Evolutionary conservation across 257 asterid species (phyloP).

Genomic region (Lavandula angustifolia): DNA sequence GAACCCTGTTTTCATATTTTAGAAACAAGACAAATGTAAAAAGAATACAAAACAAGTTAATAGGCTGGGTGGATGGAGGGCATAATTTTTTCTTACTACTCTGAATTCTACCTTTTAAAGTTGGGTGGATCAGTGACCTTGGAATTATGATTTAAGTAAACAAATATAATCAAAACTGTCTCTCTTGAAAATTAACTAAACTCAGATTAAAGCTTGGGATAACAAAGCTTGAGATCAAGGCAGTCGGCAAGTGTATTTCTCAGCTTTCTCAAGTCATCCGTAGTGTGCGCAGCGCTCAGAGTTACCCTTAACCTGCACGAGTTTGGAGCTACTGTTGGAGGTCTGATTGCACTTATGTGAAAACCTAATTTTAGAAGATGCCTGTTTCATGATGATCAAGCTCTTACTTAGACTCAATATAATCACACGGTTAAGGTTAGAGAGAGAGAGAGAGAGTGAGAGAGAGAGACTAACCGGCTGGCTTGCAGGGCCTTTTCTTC

Average conservation of each 20-base stretch:
- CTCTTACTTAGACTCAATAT: slow-evolving; percentile 30
- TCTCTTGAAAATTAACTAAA: no score
- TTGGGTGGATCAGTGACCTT: no score
- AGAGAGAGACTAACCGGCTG: slow-evolving; percentile 66
- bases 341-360: slow-evolving; percentile 87
- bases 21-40: no score
- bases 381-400: slow-evolving; percentile 52
- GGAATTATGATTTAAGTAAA: no score
- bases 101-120: no score
- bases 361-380: slow-evolving; percentile 78
- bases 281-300: slow-evolving; percentile 79
- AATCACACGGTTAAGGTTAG: background rate
- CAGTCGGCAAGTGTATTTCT: slow-evolving; percentile 68
- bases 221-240: slow-evolving; percentile 49
- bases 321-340: slow-evolving; percentile 94
- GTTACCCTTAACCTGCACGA: slow-evolving; percentile 97
- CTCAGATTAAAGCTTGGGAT: slow-evolving; percentile 53
- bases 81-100: no score
- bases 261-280: slow-evolving; percentile 73
- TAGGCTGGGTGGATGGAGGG: no score
- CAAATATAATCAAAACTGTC: no score
- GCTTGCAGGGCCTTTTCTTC: slow-evolving; percentile 92
- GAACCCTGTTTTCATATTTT: no score
- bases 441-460: no score
- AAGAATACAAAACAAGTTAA: no score